Evolutionary conservation across 805 yeast genomes (phyloP), one percentile per base, ranked within the genome.

Genomic region (Candida takata): DNA sequence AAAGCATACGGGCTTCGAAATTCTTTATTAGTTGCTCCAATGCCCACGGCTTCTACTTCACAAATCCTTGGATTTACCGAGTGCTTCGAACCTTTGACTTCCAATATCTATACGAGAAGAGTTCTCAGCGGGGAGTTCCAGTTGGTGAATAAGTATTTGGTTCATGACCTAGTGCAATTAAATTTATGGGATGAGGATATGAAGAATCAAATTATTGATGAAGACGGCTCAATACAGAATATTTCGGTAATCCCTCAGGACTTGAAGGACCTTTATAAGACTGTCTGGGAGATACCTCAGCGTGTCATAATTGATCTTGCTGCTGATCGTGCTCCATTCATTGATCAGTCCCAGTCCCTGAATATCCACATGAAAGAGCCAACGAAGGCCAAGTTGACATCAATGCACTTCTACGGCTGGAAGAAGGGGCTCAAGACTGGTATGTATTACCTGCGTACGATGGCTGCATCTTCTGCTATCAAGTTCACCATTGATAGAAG

Each of bases 371-470:
- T 92, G 61, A 77, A 74, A 57, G 79, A 79, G 42, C 97, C 97
- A 41, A 87, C 97, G 3, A 84, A 86, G 90, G 95, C 95, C 52
- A 92, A 92, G 62, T 72, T 92, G 57, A 92, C 97, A 6, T 78
- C 92, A 46, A 92, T 92, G 97, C 98, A 92, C 62, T 92, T 92
- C 70, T 90, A 92, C 58, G 97, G 96, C 32, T 92, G 98, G 98
- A 84, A 84, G 69, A 86, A 84, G 69, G 98, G 98, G 42, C 74
- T 92, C 58, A 92, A 92, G 73, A 92, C 98, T 5, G 98, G 98
- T 55, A 90, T 92, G 94, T 92, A 92, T 70, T 92, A 92, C 64
- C 69, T 92, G 61, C 80, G 97, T 64, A 90, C 97, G 9, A 95
- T 85, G 70, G 96, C 97, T 42, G 98, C 98, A 15, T 76, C 95